Evolutionary conservation across 106 monocot genomes (phyloP).

Genomic region (Phalaenopsis aphrodite): DNA sequence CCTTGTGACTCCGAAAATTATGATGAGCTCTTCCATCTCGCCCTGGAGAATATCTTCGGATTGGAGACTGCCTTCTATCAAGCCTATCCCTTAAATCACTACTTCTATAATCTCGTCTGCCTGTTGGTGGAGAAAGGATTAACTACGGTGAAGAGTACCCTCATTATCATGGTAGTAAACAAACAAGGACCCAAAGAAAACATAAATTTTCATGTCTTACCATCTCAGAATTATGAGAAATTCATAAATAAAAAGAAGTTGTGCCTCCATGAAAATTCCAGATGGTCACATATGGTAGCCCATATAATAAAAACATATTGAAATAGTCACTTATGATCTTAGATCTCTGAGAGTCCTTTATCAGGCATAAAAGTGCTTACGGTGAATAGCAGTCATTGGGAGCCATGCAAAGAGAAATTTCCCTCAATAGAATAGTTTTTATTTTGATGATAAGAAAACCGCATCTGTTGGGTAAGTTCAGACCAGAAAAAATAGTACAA

Average conservation of each 20-base stretch:
- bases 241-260: conserved; percentile 41
- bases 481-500: conserved; percentile 2
- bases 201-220: conserved; percentile 39
- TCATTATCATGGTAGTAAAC: not conserved
- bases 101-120: conserved; percentile 62
- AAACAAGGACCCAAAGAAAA: conserved; percentile 3
- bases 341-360: conserved; percentile 25
- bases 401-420: conserved; percentile 9
- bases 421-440: conserved; percentile 13
- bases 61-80: conserved; percentile 70
- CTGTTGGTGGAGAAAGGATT: conserved; percentile 19
- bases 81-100: conserved; percentile 68
- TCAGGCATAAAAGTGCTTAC: conserved; percentile 11
- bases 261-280: conserved; percentile 35
- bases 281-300: conserved; percentile 29
- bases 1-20: conserved; percentile 37
- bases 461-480: conserved; percentile 13
- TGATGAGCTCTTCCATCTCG: conserved; percentile 55
- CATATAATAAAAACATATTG: conserved; percentile 25
- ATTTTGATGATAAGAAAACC: conserved; percentile 19
- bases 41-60: conserved; percentile 60
- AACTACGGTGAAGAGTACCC: conserved; percentile 13
- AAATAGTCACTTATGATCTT: conserved; percentile 22
- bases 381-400: conserved; percentile 16
- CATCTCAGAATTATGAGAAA: conserved; percentile 42